A percentile compares a stretch with the other conserved stretches of the same genome.
These are phyloP conservation scores for Penicillium sp. DNA, from an alignment of 2,329 filamentous ascomycete genomes.

Conservation along the genomic window DNA sequence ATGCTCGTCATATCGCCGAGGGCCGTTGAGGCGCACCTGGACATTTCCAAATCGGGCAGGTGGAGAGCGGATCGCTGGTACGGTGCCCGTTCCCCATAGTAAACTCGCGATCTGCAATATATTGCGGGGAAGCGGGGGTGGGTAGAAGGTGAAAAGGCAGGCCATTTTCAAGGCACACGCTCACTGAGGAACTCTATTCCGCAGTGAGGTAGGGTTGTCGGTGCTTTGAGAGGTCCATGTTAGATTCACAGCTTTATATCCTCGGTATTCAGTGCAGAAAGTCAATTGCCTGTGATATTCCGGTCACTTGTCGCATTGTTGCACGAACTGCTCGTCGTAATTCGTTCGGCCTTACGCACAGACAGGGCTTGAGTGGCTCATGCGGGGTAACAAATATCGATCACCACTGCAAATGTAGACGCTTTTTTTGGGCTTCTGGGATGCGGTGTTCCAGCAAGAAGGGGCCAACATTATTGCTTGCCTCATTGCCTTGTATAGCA, in stretches of 20 bases:
- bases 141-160: neutral
- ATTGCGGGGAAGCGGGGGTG: neutral
- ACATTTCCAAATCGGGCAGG: neutral
- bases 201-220: neutral
- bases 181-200: neutral
- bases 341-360: neutral
- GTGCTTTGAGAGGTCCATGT: neutral
- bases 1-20: neutral
- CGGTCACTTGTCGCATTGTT: neutral
- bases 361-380: neutral
- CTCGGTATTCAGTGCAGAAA: neutral
- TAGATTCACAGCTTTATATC: neutral
- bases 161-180: neutral
- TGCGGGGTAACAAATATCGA: neutral
- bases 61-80: neutral
- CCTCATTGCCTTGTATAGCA: neutral
- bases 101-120: neutral
- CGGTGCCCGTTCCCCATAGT: neutral
- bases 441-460: neutral
- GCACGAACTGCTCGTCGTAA: neutral
- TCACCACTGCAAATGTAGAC: neutral
- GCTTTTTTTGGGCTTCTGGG: neutral
- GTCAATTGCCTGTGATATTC: constrained; percentile 2
- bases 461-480: neutral
- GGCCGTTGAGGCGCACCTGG: neutral